Evolutionary conservation across 140 eudicot species (phyloP).

Genomic region (Cichorium intybus): DNA sequence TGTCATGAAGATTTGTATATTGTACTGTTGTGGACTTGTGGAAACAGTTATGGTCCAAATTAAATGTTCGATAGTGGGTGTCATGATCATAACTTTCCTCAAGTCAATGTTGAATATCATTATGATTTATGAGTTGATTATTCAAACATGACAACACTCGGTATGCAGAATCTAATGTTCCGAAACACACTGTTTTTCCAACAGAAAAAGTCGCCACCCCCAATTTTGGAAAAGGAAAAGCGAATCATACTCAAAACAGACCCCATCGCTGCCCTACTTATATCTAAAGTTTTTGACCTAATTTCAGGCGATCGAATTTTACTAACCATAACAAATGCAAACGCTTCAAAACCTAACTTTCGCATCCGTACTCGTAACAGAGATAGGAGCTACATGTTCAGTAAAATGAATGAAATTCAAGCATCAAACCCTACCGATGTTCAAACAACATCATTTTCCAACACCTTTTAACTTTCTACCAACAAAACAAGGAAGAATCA

Average conservation of each 20-base stretch:
- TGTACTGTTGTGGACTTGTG: background rate
- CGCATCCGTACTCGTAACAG: background rate
- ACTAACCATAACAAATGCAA: background rate
- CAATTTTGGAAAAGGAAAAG: slow-evolving; percentile 2
- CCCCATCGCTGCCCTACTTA: background rate
- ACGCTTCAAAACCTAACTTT: slow-evolving; percentile 3
- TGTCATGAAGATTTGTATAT: background rate
- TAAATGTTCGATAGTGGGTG: background rate
- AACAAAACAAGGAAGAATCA: background rate
- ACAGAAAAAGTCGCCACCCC: background rate
- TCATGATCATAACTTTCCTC: background rate
- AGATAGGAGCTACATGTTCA: background rate
- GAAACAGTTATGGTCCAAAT: background rate
- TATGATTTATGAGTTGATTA: background rate
- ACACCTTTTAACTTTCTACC: background rate
- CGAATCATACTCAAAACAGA: background rate
- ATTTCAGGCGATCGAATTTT: background rate
- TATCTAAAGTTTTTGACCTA: background rate
- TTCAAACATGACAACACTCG: background rate
- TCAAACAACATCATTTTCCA: background rate
- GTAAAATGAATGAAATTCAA: background rate
- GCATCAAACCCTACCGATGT: background rate
- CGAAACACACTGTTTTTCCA: background rate
- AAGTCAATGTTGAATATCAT: background rate
- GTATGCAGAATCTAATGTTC: background rate